Conservation (phyloP, 2,329 filamentous ascomycete species). For the Alternaria postmessia region DNA sequence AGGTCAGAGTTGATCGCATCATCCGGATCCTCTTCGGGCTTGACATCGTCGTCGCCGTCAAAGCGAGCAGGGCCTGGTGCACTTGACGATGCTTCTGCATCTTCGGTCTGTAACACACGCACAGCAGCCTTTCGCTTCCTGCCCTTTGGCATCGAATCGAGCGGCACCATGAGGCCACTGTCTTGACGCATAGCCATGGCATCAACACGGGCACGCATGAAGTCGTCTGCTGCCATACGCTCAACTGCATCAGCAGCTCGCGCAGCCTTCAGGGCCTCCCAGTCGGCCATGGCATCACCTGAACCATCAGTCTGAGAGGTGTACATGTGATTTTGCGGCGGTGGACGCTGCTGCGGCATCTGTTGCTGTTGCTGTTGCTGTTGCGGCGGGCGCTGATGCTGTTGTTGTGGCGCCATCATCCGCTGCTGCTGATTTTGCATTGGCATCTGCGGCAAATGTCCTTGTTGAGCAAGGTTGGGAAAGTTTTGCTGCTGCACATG, state of each 20-base stretch:
- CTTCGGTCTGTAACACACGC: slow-evolving; percentile 64
- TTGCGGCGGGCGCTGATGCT: slow-evolving; percentile 43
- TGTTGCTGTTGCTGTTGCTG: slow-evolving; percentile 35
- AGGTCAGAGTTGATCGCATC: slow-evolving; percentile 99
- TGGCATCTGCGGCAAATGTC: slow-evolving; percentile 36
- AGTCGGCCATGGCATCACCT: slow-evolving; percentile 66
- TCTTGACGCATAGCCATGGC: slow-evolving; percentile 73
- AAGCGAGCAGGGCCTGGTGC: slow-evolving; percentile 52
- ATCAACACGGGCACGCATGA: slow-evolving; percentile 74
- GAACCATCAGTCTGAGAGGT: slow-evolving; percentile 80
- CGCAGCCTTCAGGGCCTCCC: slow-evolving; percentile 66
- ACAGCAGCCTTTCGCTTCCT: slow-evolving; percentile 53
- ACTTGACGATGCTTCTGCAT: slow-evolving; percentile 38
- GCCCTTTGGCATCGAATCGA: slow-evolving; percentile 63
- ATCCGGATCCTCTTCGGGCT: slow-evolving; percentile 69
- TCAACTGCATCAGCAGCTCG: slow-evolving; percentile 61
- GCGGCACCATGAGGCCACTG: slow-evolving; percentile 78
- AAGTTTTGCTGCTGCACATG: slow-evolving; percentile 38
- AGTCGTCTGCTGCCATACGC: slow-evolving; percentile 67
- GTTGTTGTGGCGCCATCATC: slow-evolving; percentile 36
- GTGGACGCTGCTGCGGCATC: slow-evolving; percentile 31
- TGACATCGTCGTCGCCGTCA: slow-evolving; percentile 68
- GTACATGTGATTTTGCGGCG: slow-evolving; percentile 42
- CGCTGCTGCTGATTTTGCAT: slow-evolving; percentile 44
- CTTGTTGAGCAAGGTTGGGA: slow-evolving; percentile 27